Conservation (phyloP, 768 basidiomycete species). For the Sarcodon sp. region DNA sequence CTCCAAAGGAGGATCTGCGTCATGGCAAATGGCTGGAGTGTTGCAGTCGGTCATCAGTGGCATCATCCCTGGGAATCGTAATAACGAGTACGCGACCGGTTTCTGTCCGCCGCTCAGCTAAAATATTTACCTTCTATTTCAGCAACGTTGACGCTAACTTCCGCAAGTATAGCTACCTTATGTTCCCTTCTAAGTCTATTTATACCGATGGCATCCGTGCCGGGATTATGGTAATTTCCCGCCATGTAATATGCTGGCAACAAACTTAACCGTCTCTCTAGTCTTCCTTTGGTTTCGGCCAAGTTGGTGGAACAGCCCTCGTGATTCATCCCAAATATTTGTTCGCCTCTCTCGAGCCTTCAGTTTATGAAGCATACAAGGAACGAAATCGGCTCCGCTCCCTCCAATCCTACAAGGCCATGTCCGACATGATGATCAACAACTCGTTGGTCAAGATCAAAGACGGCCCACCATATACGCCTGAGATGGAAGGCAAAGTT, state of each 20-base stretch:
- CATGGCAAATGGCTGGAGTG: conserved; percentile 93
- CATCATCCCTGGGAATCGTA: conserved; percentile 89
- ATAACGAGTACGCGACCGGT: conserved; percentile 68
- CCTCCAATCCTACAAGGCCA: conserved; percentile 70
- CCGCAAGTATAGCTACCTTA: conserved; percentile 75
- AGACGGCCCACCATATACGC: conserved; percentile 78
- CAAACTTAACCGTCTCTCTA: conserved; percentile 14
- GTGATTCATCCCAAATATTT: conserved; percentile 87
- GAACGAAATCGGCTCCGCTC: conserved; percentile 52
- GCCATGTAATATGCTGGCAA: background rate
- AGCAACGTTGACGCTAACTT: conserved; percentile 93
- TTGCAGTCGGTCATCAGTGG: conserved; percentile 77
- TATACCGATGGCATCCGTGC: conserved; percentile 87
- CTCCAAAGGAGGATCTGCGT: conserved; percentile 97
- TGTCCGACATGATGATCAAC: conserved; percentile 93
- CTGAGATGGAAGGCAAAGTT: conserved; percentile 77
- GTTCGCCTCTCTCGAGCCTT: conserved; percentile 70
- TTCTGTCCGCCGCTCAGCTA: background rate
- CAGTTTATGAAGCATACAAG: conserved; percentile 70
- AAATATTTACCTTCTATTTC: background rate
- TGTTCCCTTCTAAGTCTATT: conserved; percentile 97
- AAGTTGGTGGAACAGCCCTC: conserved; percentile 89
- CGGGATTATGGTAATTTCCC: conserved; percentile 60
- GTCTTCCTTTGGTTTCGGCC: conserved; percentile 97
- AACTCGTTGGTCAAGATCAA: conserved; percentile 93